These are phyloP conservation scores for Mallotus repandus DNA, from an alignment of 441 rosid species.

Conservation along the genomic window DNA sequence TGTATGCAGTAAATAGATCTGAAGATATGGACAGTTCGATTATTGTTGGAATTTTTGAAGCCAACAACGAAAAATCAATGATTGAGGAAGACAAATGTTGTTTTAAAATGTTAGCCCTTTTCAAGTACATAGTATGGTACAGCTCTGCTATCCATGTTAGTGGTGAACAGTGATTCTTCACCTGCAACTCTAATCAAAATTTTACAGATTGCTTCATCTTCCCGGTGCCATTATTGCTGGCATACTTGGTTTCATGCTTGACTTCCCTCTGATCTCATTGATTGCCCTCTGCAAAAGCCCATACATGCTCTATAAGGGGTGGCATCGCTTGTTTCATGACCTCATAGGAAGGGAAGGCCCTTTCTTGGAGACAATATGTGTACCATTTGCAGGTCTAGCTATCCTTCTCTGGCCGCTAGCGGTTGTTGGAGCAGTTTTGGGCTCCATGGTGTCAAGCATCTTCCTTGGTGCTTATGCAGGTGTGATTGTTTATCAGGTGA, in stretches of 20 bases:
- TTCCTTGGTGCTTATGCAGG: slow-evolving; percentile 86
- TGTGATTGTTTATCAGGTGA: slow-evolving; percentile 79
- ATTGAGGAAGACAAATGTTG: background rate
- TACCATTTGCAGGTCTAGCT: slow-evolving; percentile 93
- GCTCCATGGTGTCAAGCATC: slow-evolving; percentile 67
- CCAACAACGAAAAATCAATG: no score
- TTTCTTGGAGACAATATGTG: slow-evolving; percentile 94
- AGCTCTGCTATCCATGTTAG: background rate
- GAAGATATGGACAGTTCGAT: background rate
- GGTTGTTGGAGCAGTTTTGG: slow-evolving; percentile 84
- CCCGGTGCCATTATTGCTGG: slow-evolving; percentile 64
- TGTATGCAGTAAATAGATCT: background rate
- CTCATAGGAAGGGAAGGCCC: slow-evolving; percentile 98
- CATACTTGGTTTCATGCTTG: slow-evolving; percentile 60
- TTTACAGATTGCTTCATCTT: slow-evolving; percentile 60
- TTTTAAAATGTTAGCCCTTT: background rate
- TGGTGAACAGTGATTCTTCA: slow-evolving; percentile 2
- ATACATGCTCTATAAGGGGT: slow-evolving; percentile 89
- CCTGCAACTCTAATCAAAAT: slow-evolving; percentile 7
- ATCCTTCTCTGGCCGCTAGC: slow-evolving; percentile 95
- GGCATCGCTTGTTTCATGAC: slow-evolving; percentile 90
- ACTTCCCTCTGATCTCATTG: slow-evolving; percentile 63
- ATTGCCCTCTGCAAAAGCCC: slow-evolving; percentile 80
- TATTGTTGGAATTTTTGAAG: background rate
- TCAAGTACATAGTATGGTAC: background rate